These are phyloP conservation scores for Ganoderma sinense DNA, from an alignment of 1,284 basidiomycete genomes.

Conservation along the genomic window DNA sequence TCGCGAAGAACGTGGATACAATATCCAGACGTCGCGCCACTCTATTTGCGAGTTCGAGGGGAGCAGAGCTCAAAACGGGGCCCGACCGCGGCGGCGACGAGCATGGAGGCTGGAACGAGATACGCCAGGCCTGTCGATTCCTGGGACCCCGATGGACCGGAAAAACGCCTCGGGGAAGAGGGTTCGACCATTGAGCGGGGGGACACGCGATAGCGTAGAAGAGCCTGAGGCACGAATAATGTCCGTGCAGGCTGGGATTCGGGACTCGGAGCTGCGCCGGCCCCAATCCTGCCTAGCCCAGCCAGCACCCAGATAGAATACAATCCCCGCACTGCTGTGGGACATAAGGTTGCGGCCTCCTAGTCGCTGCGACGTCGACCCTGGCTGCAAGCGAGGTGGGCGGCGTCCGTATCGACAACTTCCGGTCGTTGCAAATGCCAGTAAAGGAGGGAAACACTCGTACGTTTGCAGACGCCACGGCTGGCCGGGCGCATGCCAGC, in stretches of 20 bases:
- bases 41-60: constrained; percentile 2
- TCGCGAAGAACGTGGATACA: background rate
- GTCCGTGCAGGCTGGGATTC: constrained; percentile 9
- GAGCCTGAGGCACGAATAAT: background rate
- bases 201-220: constrained; percentile 17
- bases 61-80: background rate
- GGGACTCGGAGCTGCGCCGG: constrained; percentile 5
- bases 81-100: constrained; percentile 3
- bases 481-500: background rate
- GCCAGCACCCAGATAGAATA: background rate
- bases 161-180: constrained; percentile 11
- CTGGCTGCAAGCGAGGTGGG: background rate
- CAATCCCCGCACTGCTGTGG: background rate
- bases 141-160: constrained; percentile 15
- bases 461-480: background rate
- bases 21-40: background rate
- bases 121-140: constrained; percentile 1
- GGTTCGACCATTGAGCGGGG: constrained; percentile 13
- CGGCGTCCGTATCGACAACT: background rate
- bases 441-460: background rate
- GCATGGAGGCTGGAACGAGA: background rate
- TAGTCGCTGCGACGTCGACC: background rate
- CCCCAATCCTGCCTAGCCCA: background rate
- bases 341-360: background rate
- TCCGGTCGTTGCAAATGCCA: background rate